These are phyloP conservation scores for Diaporthe ampelina DNA, from an alignment of 2,329 filamentous ascomycete genomes.

Conservation along the genomic window DNA sequence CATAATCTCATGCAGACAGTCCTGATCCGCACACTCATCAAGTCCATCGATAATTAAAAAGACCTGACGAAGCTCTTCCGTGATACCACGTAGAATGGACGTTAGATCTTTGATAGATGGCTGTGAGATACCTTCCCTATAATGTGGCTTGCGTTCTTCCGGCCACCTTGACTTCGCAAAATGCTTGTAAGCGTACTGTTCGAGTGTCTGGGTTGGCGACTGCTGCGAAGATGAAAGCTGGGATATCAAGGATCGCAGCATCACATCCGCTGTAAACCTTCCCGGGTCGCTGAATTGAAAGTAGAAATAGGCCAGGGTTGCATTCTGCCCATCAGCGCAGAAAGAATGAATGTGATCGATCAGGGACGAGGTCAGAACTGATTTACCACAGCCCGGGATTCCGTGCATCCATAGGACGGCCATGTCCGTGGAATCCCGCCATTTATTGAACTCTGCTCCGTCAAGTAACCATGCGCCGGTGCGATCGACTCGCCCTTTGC, in stretches of 20 bases:
- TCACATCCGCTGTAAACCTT: neutral
- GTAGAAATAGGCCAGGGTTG: neutral
- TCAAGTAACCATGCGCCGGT: neutral
- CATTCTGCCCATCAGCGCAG: neutral
- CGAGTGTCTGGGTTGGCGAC: neutral
- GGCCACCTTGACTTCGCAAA: neutral
- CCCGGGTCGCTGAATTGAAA: neutral
- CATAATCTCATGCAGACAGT: neutral
- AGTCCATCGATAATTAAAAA: neutral
- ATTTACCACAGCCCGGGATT: neutral
- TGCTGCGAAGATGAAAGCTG: neutral
- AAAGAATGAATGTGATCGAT: neutral
- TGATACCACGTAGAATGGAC: neutral
- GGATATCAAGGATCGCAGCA: neutral
- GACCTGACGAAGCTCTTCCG: neutral
- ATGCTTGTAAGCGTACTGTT: neutral
- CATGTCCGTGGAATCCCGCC: neutral
- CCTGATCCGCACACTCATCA: neutral
- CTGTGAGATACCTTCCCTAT: neutral
- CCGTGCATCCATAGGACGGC: neutral
- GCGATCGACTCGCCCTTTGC: neutral
- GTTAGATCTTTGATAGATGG: neutral
- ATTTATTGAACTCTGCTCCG: neutral
- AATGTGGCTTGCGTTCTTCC: too few relatives aligned
- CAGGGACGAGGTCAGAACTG: neutral